phyloP scores from a whole-genome alignment of 495 filamentous ascomycete genomes.

The Elaphomyces granulatus region DNA sequence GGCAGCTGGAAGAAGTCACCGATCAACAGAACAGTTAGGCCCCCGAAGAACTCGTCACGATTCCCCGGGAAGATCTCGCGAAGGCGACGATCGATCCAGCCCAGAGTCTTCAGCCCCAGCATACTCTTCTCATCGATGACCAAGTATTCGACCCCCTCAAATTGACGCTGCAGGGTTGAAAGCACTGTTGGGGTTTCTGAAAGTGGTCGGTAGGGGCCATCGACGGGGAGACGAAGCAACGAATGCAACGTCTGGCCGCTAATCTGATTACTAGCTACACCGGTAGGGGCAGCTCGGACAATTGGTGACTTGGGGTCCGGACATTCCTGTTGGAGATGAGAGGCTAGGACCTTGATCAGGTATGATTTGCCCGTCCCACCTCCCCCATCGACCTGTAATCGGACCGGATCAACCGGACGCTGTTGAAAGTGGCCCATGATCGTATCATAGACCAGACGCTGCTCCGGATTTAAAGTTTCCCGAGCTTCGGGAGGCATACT shows the following conservation, averaged over 20 bases:
- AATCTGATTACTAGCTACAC: neutral
- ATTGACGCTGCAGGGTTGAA: neutral
- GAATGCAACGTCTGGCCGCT: too few species aligned
- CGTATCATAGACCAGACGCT: too few species aligned
- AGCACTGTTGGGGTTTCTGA: neutral
- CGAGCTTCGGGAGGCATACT: neutral
- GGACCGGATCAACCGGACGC: too few species aligned
- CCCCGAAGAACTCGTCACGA: neutral
- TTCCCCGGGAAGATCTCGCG: too few species aligned
- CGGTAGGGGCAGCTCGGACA: neutral
- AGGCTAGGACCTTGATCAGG: too few species aligned
- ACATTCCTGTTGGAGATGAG: neutral
- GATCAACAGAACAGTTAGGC: neutral
- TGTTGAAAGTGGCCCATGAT: too few species aligned
- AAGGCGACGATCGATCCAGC: neutral
- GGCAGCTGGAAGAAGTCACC: neutral
- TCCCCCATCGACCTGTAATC: too few species aligned
- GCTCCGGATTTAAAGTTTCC: neutral
- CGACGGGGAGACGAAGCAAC: neutral
- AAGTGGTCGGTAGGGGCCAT: neutral
- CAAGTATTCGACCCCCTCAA: neutral
- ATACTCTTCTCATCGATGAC: neutral
- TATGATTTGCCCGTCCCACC: too few species aligned
- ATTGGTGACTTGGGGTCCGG: neutral
- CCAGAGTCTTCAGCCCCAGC: neutral